Evolutionary conservation across 2,329 filamentous ascomycete genomes (phyloP), one percentile per base, ranked within the genome.

Genomic region (Pleoardoris graminearum): DNA sequence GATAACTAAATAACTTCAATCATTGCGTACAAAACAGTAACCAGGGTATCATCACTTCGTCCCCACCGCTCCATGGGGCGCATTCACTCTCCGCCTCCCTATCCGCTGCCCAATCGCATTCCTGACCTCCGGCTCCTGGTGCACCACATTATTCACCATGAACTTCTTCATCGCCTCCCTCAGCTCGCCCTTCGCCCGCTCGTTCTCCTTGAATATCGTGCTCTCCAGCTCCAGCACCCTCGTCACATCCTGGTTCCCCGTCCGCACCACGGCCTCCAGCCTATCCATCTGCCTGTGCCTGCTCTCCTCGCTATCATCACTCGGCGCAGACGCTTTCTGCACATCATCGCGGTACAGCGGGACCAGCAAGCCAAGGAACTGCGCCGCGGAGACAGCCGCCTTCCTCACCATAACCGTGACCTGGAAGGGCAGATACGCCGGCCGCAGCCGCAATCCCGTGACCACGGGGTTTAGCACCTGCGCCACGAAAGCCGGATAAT

Each of bases 371-470:
- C 62, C 65, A 22, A 73, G 61, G 33, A 72, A 72, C 36, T 72
- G 68, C 2, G 69, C 65, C 1, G 90, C 75, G 2, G 91, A 92
- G 46, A 97, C 77, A 14, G 86, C 85, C 19, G 90, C 76, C 69
- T 90, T 90, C 54, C 92, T 85, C 5, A 88, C 84, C 6, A 97
- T 82, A 12, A 81, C 76, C 51, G 97, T 82, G 61, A 89, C 79
- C 75, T 99, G 92, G 69, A 94, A 99, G 2, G 92, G 93, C 3
- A 97, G 81, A 60, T 88, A 89, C 3, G 87, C 82, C 3, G 82
- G 77, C 50, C 85, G 81, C 0, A 74, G 19, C 6, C 69, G 60
- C 16, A 74, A 77, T 48, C 62, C 75, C 7, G 59, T 62, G 37
- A 78, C 61, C n/a, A 77, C 71, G 30, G 80, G 82, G 53, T 79